These are phyloP conservation scores for Mortierella sp. DNA, from an alignment of 371 early-diverging fungal genomes.

Conservation along the genomic window DNA sequence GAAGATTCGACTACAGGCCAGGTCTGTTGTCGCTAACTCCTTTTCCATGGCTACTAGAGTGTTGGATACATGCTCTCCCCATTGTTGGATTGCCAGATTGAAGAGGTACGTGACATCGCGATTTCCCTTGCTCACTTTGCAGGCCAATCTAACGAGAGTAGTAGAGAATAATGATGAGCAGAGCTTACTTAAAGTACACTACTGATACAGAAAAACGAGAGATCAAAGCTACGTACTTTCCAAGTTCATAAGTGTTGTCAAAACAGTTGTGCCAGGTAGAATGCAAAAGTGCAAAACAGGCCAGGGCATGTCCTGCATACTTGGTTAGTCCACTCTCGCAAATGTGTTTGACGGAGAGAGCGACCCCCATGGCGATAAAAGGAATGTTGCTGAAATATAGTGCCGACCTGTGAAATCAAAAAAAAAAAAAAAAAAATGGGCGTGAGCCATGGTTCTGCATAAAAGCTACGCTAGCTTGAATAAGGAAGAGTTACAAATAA, in stretches of 20 bases:
- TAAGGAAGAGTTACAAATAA: neutral
- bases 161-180: neutral
- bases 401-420: constrained; percentile 2
- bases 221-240: constrained; percentile 23
- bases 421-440: neutral
- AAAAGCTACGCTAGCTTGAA: neutral
- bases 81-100: constrained; percentile 12
- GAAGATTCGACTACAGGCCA: constrained; percentile 12
- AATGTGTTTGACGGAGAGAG: constrained; percentile 23
- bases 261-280: constrained; percentile 44
- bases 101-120: constrained; percentile 15
- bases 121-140: constrained; percentile 5
- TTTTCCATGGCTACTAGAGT: constrained; percentile 9
- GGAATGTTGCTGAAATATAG: constrained; percentile 42
- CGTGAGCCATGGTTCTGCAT: neutral
- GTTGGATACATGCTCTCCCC: constrained; percentile 17
- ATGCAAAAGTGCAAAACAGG: constrained; percentile 38
- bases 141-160: constrained; percentile 23
- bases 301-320: constrained; percentile 39
- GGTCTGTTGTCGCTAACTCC: constrained; percentile 3
- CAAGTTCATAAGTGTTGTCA: constrained; percentile 41
- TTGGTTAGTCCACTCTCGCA: constrained; percentile 39
- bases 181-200: too few relatives aligned
- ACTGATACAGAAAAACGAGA: neutral
- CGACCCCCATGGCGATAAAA: constrained; percentile 29